A percentile compares a stretch with the other conserved stretches of the same genome.
These are phyloP conservation scores for Whalleya microplaca DNA, from an alignment of 2,329 filamentous ascomycete species.

Conservation along the genomic window DNA sequence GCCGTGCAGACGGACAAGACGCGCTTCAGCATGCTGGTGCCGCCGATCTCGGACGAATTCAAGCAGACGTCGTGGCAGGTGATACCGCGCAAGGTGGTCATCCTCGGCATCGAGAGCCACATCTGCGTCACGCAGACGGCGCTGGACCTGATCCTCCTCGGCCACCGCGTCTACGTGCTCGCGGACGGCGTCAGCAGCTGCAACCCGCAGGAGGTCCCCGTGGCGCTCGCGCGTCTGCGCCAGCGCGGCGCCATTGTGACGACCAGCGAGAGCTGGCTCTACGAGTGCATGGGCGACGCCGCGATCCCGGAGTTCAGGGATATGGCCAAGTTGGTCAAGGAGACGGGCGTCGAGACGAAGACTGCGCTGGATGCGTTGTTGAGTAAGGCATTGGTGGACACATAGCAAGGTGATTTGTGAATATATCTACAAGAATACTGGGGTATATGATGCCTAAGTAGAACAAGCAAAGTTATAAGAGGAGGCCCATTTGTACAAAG, in stretches of 20 bases:
- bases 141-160: constrained; percentile 74
- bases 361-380: constrained; percentile 68
- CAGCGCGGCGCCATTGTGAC: constrained; percentile 79
- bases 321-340: constrained; percentile 79
- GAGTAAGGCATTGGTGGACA: constrained; percentile 56
- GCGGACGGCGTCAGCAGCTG: constrained; percentile 90
- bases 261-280: constrained; percentile 86
- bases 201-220: constrained; percentile 77
- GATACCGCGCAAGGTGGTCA: constrained; percentile 65
- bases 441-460: not conserved
- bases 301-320: constrained; percentile 71
- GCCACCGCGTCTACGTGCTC: constrained; percentile 83
- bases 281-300: constrained; percentile 87
- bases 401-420: too few species aligned
- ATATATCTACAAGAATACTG: too few species aligned
- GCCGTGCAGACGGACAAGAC: constrained; percentile 78
- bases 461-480: not conserved
- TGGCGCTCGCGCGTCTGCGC: constrained; percentile 78
- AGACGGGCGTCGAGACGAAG: constrained; percentile 71
- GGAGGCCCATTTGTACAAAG: too few species aligned
- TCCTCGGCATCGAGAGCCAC: constrained; percentile 91
- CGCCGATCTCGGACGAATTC: constrained; percentile 59
- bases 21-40: constrained; percentile 84
- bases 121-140: constrained; percentile 95
- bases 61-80: too few species aligned